Evolutionary conservation across 108 stramenopile species (phyloP).

Genomic region (Hondaea fermentalgiana): DNA sequence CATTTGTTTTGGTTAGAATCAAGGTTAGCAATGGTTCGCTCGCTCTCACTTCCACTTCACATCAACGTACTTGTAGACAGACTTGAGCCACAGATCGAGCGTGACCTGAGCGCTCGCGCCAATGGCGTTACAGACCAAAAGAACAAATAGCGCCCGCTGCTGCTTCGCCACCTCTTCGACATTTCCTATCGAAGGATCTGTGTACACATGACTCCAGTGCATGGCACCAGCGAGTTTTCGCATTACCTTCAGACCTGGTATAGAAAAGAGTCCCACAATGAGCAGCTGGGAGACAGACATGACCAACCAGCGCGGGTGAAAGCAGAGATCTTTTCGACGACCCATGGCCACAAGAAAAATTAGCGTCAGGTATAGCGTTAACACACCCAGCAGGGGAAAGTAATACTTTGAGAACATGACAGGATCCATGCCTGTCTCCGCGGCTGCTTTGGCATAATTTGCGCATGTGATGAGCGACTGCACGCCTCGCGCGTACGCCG

Average conservation of each 20-base stretch:
- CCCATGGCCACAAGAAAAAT: slow-evolving; percentile 2
- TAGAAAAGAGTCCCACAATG: background rate
- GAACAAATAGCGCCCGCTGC: background rate
- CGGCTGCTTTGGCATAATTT: background rate
- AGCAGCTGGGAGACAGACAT: slow-evolving; percentile 10
- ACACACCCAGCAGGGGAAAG: background rate
- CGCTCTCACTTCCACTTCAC: background rate
- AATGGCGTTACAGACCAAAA: background rate
- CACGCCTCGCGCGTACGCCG: background rate
- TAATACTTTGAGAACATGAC: background rate
- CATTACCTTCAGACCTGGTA: background rate
- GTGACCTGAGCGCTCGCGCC: background rate
- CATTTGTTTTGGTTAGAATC: background rate
- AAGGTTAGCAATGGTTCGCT: background rate
- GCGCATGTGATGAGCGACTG: background rate
- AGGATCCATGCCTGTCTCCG: background rate
- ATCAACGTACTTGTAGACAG: background rate
- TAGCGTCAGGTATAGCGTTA: background rate
- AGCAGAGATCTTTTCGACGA: background rate
- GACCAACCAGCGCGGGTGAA: slow-evolving; percentile 9
- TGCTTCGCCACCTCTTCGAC: background rate
- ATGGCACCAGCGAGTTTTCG: background rate
- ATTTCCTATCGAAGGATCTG: background rate
- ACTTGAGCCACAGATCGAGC: slow-evolving; percentile 12
- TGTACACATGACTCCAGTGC: background rate